Conservation (phyloP, 208 protist genomes). For the Crithidia fasciculata region DNA sequence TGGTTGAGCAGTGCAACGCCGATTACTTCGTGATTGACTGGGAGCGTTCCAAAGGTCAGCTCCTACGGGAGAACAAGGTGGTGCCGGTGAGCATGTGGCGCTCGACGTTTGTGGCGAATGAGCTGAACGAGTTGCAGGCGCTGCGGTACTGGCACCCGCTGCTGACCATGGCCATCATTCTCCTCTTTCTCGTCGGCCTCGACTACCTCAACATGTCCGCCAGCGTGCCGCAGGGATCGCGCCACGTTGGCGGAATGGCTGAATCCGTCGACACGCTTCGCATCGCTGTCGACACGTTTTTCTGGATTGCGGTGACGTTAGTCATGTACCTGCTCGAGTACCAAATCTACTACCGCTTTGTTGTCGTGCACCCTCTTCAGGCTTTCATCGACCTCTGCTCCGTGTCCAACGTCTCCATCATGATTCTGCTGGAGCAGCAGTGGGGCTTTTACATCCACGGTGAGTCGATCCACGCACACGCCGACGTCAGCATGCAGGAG, state of each 20-base stretch:
- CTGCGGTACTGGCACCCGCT: conserved; percentile 79
- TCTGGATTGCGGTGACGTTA: conserved; percentile 71
- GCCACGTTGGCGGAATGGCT: conserved; percentile 29
- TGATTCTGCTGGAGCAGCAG: conserved; percentile 82
- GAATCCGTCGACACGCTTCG: conserved; percentile 58
- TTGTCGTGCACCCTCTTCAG: conserved; percentile 83
- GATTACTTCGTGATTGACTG: conserved; percentile 92
- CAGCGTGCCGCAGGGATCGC: conserved; percentile 45
- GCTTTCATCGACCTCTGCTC: conserved; percentile 92
- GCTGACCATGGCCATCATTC: conserved; percentile 70
- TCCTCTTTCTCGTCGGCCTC: conserved; percentile 72
- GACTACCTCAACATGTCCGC: conserved; percentile 55
- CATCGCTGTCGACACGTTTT: conserved; percentile 80
- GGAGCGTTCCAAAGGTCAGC: conserved; percentile 84
- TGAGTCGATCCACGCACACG: conserved; percentile 85
- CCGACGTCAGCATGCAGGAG: conserved; percentile 90
- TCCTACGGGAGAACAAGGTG: conserved; percentile 85
- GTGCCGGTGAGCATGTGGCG: conserved; percentile 91
- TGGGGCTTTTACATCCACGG: conserved; percentile 93
- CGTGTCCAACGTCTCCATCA: conserved; percentile 90
- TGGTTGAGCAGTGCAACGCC: conserved; percentile 87
- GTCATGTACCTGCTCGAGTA: conserved; percentile 76
- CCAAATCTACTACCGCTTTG: conserved; percentile 86
- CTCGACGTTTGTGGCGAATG: conserved; percentile 82
- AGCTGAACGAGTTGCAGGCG: conserved; percentile 81